phyloP scores from a whole-genome alignment of 2,329 filamentous ascomycete genomes.

The Pseudocercospora fuligena region DNA sequence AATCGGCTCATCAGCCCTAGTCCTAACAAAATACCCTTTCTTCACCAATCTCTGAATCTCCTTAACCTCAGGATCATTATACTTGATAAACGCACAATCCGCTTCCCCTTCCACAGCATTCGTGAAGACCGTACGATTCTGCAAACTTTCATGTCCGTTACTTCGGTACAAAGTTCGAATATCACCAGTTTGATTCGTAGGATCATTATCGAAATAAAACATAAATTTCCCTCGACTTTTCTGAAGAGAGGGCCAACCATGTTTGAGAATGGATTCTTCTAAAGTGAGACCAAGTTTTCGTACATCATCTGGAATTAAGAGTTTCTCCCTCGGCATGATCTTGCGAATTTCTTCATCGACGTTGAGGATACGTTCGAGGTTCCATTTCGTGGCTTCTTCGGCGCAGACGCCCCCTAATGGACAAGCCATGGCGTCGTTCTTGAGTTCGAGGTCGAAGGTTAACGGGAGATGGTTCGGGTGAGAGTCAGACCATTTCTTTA shows the following conservation, averaged over 20 bases:
- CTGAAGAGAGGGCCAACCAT: slow-evolving; percentile 56
- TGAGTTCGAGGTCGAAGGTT: slow-evolving; percentile 57
- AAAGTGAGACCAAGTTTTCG: slow-evolving; percentile 49
- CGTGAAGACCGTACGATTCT: slow-evolving; percentile 56
- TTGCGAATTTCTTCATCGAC: slow-evolving; percentile 56
- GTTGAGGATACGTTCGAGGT: slow-evolving; percentile 47
- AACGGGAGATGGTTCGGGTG: slow-evolving; percentile 54
- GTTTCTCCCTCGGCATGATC: slow-evolving; percentile 47
- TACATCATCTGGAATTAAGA: slow-evolving; percentile 56
- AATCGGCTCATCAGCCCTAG: slow-evolving; percentile 54
- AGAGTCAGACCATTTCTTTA: slow-evolving; percentile 52
- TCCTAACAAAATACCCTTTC: slow-evolving; percentile 57
- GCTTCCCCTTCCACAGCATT: slow-evolving; percentile 52
- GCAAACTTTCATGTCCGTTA: slow-evolving; percentile 42
- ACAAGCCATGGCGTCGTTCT: slow-evolving; percentile 47
- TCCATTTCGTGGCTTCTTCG: slow-evolving; percentile 51
- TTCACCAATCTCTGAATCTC: slow-evolving; percentile 53
- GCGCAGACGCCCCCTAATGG: slow-evolving; percentile 44
- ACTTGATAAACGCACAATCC: slow-evolving; percentile 57
- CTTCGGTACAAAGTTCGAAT: slow-evolving; percentile 49
- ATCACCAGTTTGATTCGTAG: slow-evolving; percentile 38
- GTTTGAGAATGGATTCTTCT: slow-evolving; percentile 51
- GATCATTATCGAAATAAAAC: slow-evolving; percentile 59
- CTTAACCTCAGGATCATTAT: slow-evolving; percentile 51
- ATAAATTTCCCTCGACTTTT: slow-evolving; percentile 53